Evolutionary conservation across 2,329 filamentous ascomycete species (phyloP).

Genomic region (Biscogniauxia mediterranea): DNA sequence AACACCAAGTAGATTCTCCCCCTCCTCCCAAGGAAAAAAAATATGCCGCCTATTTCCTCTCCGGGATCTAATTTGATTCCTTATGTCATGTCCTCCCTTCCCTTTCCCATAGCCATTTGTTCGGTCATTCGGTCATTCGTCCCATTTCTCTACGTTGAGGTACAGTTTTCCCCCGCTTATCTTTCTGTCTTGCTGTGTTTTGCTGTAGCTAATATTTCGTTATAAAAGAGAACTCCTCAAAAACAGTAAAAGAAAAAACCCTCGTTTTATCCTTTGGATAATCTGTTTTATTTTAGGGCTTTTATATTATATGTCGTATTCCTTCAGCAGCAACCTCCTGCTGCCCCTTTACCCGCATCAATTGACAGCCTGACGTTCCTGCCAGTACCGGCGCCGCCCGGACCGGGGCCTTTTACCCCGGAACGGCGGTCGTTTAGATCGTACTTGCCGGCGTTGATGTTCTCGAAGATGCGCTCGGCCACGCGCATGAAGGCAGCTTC

Average conservation of each 20-base stretch:
- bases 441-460: conserved; percentile 93
- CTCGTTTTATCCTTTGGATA: conserved; percentile 17
- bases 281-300: too few relatives aligned
- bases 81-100: too few relatives aligned
- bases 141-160: background rate
- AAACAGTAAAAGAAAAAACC: background rate
- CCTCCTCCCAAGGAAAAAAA: too few relatives aligned
- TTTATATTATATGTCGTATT: background rate
- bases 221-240: too few relatives aligned
- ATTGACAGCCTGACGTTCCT: conserved; percentile 46
- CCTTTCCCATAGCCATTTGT: too few relatives aligned
- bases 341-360: conserved; percentile 38
- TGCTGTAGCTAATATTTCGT: too few relatives aligned
- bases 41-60: too few relatives aligned
- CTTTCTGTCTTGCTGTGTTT: too few relatives aligned
- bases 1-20: too few relatives aligned
- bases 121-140: background rate
- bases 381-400: conserved; percentile 41
- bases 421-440: conserved; percentile 90
- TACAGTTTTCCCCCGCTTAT: background rate
- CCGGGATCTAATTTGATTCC: too few relatives aligned
- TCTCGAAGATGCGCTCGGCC: conserved; percentile 92
- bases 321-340: conserved; percentile 49
- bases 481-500: conserved; percentile 92
- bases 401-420: conserved; percentile 75